Conservation (phyloP, 2,329 filamentous ascomycete species). For the Diaporthe citriasiana region DNA sequence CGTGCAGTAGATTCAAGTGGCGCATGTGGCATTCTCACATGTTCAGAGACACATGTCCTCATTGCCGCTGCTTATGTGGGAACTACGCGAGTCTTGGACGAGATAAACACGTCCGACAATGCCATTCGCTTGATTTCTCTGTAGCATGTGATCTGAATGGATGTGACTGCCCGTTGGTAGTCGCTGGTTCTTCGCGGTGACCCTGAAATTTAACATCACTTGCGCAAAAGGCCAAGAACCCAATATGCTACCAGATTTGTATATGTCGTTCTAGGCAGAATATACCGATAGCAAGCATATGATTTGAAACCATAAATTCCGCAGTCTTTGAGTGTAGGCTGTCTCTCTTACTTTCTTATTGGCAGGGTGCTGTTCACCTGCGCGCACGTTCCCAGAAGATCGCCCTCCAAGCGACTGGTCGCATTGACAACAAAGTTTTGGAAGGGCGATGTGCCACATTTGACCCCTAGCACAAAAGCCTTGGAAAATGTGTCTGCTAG, state of each 20-base stretch:
- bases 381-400: slow-evolving; percentile 36
- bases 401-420: slow-evolving; percentile 39
- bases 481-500: slow-evolving; percentile 41
- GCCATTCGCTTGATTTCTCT: neutral
- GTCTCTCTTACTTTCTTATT: slow-evolving; percentile 19
- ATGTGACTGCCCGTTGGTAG: neutral
- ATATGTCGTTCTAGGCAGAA: neutral
- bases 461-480: slow-evolving; percentile 42
- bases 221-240: neutral
- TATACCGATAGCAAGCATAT: neutral
- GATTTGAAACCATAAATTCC: neutral
- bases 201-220: too few species aligned
- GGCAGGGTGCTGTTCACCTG: slow-evolving; percentile 41
- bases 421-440: slow-evolving; percentile 41
- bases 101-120: neutral
- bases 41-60: neutral
- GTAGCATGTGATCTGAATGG: neutral
- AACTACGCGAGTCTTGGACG: neutral
- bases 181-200: neutral
- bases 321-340: too few species aligned
- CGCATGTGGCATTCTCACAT: too few species aligned
- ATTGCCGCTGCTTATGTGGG: neutral
- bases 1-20: too few species aligned
- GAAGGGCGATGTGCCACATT: slow-evolving; percentile 42
- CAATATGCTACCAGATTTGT: neutral